Evolutionary conservation across 371 early-diverging fungal genomes (phyloP).

Genomic region (Mortierella sp.): DNA sequence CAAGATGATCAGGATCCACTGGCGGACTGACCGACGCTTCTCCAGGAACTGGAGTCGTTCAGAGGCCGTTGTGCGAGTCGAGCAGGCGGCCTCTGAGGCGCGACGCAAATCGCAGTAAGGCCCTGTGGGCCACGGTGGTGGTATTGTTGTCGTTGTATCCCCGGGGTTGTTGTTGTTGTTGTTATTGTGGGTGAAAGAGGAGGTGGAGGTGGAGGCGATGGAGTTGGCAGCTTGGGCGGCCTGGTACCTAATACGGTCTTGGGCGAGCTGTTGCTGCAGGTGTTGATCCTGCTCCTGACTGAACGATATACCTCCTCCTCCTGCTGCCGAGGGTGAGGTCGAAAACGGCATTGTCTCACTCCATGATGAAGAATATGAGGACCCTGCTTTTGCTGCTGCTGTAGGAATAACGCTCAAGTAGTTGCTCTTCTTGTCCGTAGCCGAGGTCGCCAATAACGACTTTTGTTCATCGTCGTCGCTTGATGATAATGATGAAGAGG

Average conservation of each 20-base stretch:
- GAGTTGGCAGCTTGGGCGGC: slow-evolving; percentile 8
- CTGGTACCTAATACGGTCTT: background rate
- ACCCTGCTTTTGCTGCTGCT: background rate
- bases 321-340: background rate
- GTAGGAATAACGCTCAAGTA: background rate
- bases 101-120: no score
- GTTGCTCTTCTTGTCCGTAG: background rate
- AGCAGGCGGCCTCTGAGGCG: slow-evolving; percentile 8
- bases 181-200: background rate
- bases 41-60: background rate
- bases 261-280: background rate
- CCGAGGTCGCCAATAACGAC: background rate
- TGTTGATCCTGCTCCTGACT: background rate
- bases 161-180: background rate
- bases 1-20: slow-evolving; percentile 8
- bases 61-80: background rate
- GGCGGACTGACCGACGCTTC: slow-evolving; percentile 21
- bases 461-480: background rate
- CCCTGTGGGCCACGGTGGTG: background rate
- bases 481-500: background rate
- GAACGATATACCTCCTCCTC: background rate
- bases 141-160: background rate
- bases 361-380: background rate
- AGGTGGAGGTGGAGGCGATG: background rate
- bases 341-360: no score